phyloP scores from a whole-genome alignment of 805 yeast species.

The Yarrowia alimentaria region DNA sequence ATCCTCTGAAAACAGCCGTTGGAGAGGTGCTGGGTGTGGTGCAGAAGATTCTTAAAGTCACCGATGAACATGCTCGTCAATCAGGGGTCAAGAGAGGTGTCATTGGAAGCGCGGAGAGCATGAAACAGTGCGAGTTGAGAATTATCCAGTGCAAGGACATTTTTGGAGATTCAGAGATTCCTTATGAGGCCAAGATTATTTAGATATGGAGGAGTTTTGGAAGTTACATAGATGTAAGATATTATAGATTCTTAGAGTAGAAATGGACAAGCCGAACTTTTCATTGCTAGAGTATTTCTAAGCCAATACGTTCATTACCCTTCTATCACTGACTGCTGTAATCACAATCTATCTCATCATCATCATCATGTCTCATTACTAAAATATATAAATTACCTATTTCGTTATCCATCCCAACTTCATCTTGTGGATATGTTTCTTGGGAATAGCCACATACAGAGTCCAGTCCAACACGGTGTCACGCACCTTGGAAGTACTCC shows the following conservation, averaged over 20 bases:
- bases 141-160: constrained; percentile 49
- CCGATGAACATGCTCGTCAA: constrained; percentile 31
- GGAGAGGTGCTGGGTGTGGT: constrained; percentile 44
- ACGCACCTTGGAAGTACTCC: too few relatives aligned
- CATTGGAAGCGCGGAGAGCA: constrained; percentile 48
- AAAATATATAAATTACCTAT: too few relatives aligned
- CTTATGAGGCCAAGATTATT: constrained; percentile 1
- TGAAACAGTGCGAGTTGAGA: constrained; percentile 73
- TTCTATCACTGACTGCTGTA: too few relatives aligned
- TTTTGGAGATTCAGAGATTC: neutral
- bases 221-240: neutral
- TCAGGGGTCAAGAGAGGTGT: constrained; percentile 31
- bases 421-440: constrained; percentile 21
- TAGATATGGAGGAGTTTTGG: too few relatives aligned
- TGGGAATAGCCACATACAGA: constrained; percentile 18
- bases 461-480: constrained; percentile 21
- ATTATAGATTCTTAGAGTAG: neutral
- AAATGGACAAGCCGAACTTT: too few relatives aligned
- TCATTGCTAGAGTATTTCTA: too few relatives aligned
- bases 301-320: too few relatives aligned
- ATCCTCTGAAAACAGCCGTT: constrained; percentile 41
- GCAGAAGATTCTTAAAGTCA: constrained; percentile 48
- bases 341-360: too few relatives aligned
- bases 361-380: too few relatives aligned
- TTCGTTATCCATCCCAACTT: too few relatives aligned